Conservation (phyloP, 1,284 basidiomycete genomes). For the Moesziomyces antarcticus region DNA sequence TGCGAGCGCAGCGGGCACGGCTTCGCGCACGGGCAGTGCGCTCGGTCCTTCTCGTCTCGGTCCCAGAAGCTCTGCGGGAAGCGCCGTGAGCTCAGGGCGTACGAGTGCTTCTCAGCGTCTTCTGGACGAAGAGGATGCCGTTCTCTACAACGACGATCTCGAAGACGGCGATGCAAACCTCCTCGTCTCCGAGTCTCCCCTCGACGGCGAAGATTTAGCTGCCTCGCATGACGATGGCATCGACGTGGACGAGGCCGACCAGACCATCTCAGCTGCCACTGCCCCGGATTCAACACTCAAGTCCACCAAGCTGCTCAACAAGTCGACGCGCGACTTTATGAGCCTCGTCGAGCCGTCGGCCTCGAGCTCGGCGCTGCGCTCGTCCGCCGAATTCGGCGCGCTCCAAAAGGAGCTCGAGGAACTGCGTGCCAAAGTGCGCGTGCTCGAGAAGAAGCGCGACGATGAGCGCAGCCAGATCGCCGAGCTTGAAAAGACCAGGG, state of each 20-base stretch:
- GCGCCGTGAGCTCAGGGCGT: slow-evolving; percentile 39
- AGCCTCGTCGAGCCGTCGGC: slow-evolving; percentile 40
- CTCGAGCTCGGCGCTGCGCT: slow-evolving; percentile 14
- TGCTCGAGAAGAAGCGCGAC: slow-evolving; percentile 84
- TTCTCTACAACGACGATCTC: slow-evolving; percentile 6
- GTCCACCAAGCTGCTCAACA: slow-evolving; percentile 33
- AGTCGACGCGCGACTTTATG: slow-evolving; percentile 52
- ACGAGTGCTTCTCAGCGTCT: slow-evolving; percentile 35
- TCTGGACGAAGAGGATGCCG: slow-evolving; percentile 15
- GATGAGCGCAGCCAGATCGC: slow-evolving; percentile 86
- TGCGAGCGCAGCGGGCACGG: slow-evolving; percentile 11
- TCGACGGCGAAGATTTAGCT: not conserved
- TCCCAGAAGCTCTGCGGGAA: slow-evolving; percentile 32
- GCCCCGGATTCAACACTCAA: slow-evolving; percentile 21
- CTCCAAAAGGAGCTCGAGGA: slow-evolving; percentile 71
- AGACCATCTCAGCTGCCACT: slow-evolving; percentile 27
- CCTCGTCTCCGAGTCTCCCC: not conserved
- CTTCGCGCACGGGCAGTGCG: slow-evolving; percentile 32
- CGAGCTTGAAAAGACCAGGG: slow-evolving; percentile 83
- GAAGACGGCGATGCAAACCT: slow-evolving; percentile 21
- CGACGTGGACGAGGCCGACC: slow-evolving; percentile 21
- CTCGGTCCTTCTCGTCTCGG: slow-evolving; percentile 28
- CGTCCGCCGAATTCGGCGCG: slow-evolving; percentile 42
- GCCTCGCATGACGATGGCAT: slow-evolving; percentile 9
- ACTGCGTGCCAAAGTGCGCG: slow-evolving; percentile 81